These are phyloP conservation scores for Omphalotus guepiniiformis DNA, from an alignment of 768 basidiomycete genomes.

Conservation along the genomic window DNA sequence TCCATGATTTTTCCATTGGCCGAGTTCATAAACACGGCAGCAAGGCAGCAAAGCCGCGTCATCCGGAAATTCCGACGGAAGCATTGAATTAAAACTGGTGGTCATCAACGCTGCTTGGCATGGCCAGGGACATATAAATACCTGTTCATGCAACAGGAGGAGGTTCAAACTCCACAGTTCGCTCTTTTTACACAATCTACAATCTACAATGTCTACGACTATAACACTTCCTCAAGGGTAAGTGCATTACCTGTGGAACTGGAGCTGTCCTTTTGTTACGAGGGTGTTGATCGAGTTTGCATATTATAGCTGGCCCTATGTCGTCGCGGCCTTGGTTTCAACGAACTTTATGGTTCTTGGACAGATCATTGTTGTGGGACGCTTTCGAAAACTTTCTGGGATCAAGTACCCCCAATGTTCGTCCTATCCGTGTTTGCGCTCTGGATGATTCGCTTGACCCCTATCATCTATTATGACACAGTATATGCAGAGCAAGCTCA, in stretches of 20 bases:
- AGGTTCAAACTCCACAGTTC: too few species aligned
- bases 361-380: background rate
- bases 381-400: constrained; percentile 29
- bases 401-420: constrained; percentile 45
- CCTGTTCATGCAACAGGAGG: too few species aligned
- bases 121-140: too few species aligned
- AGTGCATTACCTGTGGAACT: background rate
- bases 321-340: constrained; percentile 3
- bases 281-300: background rate
- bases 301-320: background rate
- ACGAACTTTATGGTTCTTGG: background rate
- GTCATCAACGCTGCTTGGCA: too few species aligned
- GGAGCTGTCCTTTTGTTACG: background rate
- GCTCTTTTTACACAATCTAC: too few species aligned
- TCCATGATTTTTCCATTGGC: too few species aligned
- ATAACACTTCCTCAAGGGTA: constrained; percentile 2
- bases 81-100: too few species aligned
- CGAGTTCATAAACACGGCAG: too few species aligned
- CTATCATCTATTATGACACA: constrained; percentile 14
- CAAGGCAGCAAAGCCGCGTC: too few species aligned
- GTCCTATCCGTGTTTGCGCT: constrained; percentile 8
- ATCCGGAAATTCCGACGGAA: too few species aligned
- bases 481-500: constrained; percentile 49
- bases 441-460: background rate
- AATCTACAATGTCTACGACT: background rate